Base-by-base conservation (phyloP, 768 basidiomycete species). In the Serpula lacrymans region DNA sequence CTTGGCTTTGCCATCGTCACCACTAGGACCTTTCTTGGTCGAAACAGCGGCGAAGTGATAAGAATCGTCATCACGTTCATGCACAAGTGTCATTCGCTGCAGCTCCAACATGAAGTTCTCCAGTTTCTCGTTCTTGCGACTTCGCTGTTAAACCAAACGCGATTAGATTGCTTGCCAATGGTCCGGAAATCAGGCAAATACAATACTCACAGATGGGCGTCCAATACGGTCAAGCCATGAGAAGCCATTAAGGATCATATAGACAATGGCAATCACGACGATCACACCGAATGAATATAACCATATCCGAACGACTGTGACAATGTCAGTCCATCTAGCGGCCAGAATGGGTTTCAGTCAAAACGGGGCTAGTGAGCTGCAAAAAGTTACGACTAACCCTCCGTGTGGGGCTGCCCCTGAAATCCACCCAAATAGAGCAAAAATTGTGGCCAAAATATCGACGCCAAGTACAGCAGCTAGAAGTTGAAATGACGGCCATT, bases 251-350 rank as follows among this genome's bases (percentile, higher is more conserved):
- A 72, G 51, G 18, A 71, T 14, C 30, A 57, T 40, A 61, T 50
- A 66, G 30, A 62, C 59, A 25, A 69, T 49, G 8, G 66, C 59
- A 25, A 65, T 34, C 39, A 68, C 47, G 43, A 70, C 39, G 24
- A 50, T 60, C 13, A 71, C 68, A 23, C 65, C 69, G 46, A 71
- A 64, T 3, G 63, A 65, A 57, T 51, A 71, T 4, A 40, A 45
- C 69, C 68, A 71, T 41, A 71, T 52, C 41, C 64, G 59, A 34
- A 70, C 53, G 37, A 71, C 55, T 1, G 69, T 68, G 30, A 72
- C 69, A 34, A 71, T 68, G 43, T 64, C 57, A 6, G 57, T 62
- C 48, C 57, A 58, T 12, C 58, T 59, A 29, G 22, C 6, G 41
- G 12, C 10, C 28, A 24, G 32, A 43, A 49, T 44, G 27, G 50